Evolutionary conservation across 495 filamentous ascomycete species (phyloP), one percentile per base, ranked within the genome.

Genomic region (Penicillium diatomitis): DNA sequence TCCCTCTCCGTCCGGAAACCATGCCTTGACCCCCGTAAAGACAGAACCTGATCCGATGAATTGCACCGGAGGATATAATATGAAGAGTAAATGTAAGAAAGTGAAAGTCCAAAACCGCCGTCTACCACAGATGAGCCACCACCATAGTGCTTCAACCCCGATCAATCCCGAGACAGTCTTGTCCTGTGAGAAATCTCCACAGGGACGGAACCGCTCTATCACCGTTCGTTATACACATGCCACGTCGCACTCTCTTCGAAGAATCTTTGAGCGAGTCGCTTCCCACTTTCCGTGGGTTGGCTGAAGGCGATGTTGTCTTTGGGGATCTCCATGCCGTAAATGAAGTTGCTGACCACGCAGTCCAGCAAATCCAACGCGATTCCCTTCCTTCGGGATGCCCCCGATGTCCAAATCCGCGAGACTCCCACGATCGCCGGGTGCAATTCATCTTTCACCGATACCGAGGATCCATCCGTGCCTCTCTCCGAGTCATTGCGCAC

Each of bases 391-490:
- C 84, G 73, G 40, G 77, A 75, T 10, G 74, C 64, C 7, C 72
- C 76, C 8, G 81, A 85, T 4, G 80, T 84, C 84, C 84, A 87
- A 51, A 87, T 85, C 8, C 84, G 78, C n/a, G 83, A 80, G 36
- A 87, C 74, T 3, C 84, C 84, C 37, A 87, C 68, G 20, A 83
- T 71, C 10, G 82, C 83, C 4, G 75, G 66, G 37, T 71, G 65
- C 0, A 64, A 53, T 33, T 68, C 64, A 9, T 65, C 60, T 40
- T 62, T 59, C 9, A 72, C 60, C 3, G 68, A 70, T 40, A 79
- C 67, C 0, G 76, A 76, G 0, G 76, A 77, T 54, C 65, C 70
- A 30, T 62, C 55, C 9, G 53, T 38, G n/a, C 34, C 30, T 20
- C 54, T 57, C 29, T 67, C 55, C 31, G 43, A 55, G 31, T 61